Evolutionary conservation across 225 moss, liverwort and hornwort genomes (phyloP), one percentile per base, ranked within the genome.

Genomic region (Asterella californica): DNA sequence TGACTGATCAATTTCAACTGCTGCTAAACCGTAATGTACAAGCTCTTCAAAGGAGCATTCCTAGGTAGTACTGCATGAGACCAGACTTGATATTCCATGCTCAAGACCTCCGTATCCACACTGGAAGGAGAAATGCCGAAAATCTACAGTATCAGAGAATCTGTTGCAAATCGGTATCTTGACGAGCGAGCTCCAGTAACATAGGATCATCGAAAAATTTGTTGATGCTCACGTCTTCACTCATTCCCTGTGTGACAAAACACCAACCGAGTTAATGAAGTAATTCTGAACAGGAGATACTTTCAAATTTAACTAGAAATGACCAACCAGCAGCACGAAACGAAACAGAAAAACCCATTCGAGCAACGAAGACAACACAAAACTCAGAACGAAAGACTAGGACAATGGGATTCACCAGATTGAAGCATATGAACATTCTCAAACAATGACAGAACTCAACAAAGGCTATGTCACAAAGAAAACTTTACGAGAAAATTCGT

Each of bases 131-230:
- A 50, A 27, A 74, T 30, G 17, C 32, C 27, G 29, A 72, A 24
- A 18, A 17, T 57, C 25, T 22, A 73, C 49, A 73, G 49, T 29
- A 57, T 83, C 90, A 95, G 61, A 99, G 90, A 84, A 99, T 99
- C 80, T 91, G 95, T 88, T 95, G 99, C 83, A 95, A 83, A 82
- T 99, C 99, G n/a, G 99, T 95, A 81, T 99, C 99, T 88, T 99
- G 97, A 47, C 97, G 90, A 12, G 97, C 97, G 57, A 99, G 97
- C 90, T 99, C 95, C 72, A 99, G 84, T 83, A 97, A 90, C 97
- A 99, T 99, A 62, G 95, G 97, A 79, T 95, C 97, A 53, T 99
- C 97, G 37, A 95, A 99, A 74, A 99, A 95, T 87, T 95, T 99
- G 86, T 93, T 95, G 82, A 95, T 93, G 79, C 95, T 95, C 80